These are phyloP conservation scores for Postia placenta DNA, from an alignment of 768 basidiomycete genomes.

Conservation along the genomic window DNA sequence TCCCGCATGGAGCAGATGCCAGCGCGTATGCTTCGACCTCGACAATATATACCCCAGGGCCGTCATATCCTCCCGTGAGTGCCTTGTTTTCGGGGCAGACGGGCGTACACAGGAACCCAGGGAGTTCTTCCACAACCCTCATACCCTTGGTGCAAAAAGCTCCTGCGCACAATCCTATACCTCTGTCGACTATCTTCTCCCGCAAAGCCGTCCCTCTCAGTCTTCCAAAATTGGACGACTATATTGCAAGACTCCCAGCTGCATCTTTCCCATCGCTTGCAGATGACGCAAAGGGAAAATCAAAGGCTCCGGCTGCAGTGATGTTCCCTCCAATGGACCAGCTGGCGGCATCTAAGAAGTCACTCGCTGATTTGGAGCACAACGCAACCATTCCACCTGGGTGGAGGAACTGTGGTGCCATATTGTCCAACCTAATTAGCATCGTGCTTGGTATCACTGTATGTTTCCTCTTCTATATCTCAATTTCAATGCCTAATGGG, in stretches of 20 bases:
- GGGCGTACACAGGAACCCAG: background rate
- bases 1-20: background rate
- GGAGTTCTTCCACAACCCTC: conserved; percentile 5
- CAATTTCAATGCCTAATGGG: no score
- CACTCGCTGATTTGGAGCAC: conserved; percentile 54
- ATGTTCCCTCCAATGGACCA: conserved; percentile 65
- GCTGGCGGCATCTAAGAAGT: conserved; percentile 39
- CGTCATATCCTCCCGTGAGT: background rate
- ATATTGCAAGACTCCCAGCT: conserved; percentile 42
- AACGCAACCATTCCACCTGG: conserved; percentile 41
- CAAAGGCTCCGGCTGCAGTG: conserved; percentile 9
- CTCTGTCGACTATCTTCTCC: conserved; percentile 52
- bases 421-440: conserved; percentile 43
- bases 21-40: background rate
- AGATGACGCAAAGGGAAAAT: conserved; percentile 13
- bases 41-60: background rate
- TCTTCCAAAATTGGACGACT: conserved; percentile 56
- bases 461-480: conserved; percentile 14
- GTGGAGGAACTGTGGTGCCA: conserved; percentile 50
- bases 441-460: conserved; percentile 53
- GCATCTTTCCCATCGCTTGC: conserved; percentile 31
- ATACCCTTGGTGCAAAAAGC: background rate
- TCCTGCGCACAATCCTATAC: conserved; percentile 38
- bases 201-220: conserved; percentile 52
- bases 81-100: background rate